Conservation (phyloP, 2,329 filamentous ascomycete species). For the Berkeleyomyces rouxiae region DNA sequence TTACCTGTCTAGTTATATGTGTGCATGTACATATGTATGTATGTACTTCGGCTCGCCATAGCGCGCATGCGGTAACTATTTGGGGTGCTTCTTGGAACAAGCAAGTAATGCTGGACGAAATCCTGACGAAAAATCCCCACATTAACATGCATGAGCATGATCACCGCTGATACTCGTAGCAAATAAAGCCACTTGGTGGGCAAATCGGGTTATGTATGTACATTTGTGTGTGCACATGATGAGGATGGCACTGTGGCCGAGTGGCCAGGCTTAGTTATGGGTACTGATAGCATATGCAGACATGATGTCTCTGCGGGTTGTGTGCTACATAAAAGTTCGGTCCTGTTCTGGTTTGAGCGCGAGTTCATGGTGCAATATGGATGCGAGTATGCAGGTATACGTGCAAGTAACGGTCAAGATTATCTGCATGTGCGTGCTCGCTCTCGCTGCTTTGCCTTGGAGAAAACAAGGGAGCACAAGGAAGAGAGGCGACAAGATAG, state of each 20-base stretch:
- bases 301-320: not conserved
- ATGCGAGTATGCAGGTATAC: too few relatives aligned
- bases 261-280: not conserved
- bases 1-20: not conserved
- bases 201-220: not conserved
- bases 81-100: not conserved
- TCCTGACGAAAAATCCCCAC: too few relatives aligned
- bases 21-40: not conserved
- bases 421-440: not conserved
- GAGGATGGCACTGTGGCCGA: not conserved
- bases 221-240: not conserved
- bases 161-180: not conserved
- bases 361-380: not conserved
- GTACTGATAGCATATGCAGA: not conserved
- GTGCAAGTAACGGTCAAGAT: not conserved
- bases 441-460: not conserved
- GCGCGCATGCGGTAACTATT: not conserved
- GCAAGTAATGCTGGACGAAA: too few relatives aligned
- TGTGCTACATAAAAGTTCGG: not conserved
- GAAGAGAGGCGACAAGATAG: not conserved
- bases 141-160: not conserved
- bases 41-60: not conserved
- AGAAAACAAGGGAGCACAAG: not conserved
- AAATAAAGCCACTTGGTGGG: not conserved
- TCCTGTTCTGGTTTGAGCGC: not conserved